Conservation (phyloP, 345 rosid genomes). For the Xanthoceras sorbifolium region DNA sequence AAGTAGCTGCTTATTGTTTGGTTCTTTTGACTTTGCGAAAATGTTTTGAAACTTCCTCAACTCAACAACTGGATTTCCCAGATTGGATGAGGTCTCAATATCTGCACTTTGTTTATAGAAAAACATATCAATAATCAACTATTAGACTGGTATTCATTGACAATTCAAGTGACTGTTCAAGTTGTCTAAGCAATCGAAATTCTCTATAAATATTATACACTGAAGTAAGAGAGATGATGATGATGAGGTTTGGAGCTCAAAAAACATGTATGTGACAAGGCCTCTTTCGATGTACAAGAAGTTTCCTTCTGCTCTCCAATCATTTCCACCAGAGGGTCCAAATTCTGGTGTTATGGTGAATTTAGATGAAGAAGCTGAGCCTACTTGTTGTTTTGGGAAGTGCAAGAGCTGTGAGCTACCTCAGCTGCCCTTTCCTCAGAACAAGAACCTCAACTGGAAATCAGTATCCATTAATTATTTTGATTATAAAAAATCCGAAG, state of each 20-base stretch:
- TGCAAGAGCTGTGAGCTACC: conserved; percentile 19
- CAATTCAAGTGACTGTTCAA: not conserved
- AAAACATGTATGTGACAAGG: conserved; percentile 52
- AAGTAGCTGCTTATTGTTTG: too few relatives aligned
- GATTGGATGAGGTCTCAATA: not conserved
- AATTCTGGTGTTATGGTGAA: conserved; percentile 44
- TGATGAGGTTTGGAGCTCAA: not conserved
- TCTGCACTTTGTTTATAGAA: not conserved
- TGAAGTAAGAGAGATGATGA: not conserved
- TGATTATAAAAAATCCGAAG: too few relatives aligned
- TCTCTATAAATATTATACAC: not conserved
- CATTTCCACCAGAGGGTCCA: conserved; percentile 47
- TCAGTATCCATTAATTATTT: too few relatives aligned
- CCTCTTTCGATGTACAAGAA: conserved; percentile 46
- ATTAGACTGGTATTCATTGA: not conserved
- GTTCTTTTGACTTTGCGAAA: too few relatives aligned
- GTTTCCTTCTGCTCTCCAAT: conserved; percentile 27
- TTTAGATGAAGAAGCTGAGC: conserved; percentile 41
- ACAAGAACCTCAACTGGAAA: conserved; percentile 41
- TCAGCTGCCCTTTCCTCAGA: conserved; percentile 52
- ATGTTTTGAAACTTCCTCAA: too few relatives aligned
- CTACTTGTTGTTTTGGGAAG: conserved; percentile 25
- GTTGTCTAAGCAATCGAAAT: not conserved
- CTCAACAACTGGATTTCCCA: too few relatives aligned
- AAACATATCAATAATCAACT: not conserved